Evolutionary conservation across 2,329 filamentous ascomycete genomes (phyloP).

Genomic region (Colletotrichum sojae): DNA sequence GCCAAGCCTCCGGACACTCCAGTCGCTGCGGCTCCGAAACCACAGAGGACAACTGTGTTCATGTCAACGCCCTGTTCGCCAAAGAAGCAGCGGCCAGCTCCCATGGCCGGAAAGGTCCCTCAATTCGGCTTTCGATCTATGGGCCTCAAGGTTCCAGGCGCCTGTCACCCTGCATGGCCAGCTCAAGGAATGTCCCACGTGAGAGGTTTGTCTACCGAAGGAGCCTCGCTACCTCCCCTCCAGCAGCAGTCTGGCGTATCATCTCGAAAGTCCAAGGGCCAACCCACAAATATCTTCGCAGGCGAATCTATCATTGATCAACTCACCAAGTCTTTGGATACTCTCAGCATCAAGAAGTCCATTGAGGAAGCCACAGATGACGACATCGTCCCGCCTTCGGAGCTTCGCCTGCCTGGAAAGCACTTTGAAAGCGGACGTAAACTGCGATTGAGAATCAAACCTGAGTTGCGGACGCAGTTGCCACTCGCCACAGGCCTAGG

Average conservation of each 20-base stretch:
- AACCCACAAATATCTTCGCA: slow-evolving; percentile 55
- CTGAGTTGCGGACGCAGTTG: slow-evolving; percentile 58
- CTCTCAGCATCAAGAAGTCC: slow-evolving; percentile 50
- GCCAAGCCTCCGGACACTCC: slow-evolving; percentile 42
- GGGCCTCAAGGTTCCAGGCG: slow-evolving; percentile 74
- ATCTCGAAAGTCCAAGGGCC: slow-evolving; percentile 66
- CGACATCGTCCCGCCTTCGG: slow-evolving; percentile 60
- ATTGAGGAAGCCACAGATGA: slow-evolving; percentile 54
- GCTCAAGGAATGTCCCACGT: slow-evolving; percentile 75
- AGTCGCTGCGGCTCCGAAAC: slow-evolving; percentile 32
- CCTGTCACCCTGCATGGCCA: slow-evolving; percentile 80
- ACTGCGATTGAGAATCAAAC: slow-evolving; percentile 64
- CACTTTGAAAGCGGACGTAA: slow-evolving; percentile 71
- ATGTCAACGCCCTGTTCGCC: slow-evolving; percentile 69
- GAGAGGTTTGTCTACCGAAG: slow-evolving; percentile 57
- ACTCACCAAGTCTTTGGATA: slow-evolving; percentile 55
- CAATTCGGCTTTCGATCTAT: slow-evolving; percentile 61
- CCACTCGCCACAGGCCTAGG: slow-evolving; percentile 10
- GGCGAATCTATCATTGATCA: slow-evolving; percentile 60
- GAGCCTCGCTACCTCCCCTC: background rate
- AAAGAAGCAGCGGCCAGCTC: slow-evolving; percentile 53
- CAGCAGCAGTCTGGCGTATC: background rate
- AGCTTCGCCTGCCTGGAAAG: slow-evolving; percentile 68
- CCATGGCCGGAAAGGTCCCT: slow-evolving; percentile 51
- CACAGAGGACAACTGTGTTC: slow-evolving; percentile 59